These are phyloP conservation scores for Sugiyamaella qingdaonensis DNA, from an alignment of 805 yeast genomes.

Conservation along the genomic window DNA sequence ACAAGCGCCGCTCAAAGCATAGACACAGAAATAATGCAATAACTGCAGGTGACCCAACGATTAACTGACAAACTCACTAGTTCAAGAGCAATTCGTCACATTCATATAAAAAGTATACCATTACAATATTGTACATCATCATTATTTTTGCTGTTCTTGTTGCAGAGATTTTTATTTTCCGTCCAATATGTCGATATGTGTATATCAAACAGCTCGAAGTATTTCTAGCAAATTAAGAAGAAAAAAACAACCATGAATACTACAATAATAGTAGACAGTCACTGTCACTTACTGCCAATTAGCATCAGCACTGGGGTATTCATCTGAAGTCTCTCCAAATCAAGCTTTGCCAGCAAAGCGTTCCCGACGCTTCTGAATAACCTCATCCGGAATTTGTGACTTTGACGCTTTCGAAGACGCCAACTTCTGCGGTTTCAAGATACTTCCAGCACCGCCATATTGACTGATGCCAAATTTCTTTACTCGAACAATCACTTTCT, in stretches of 20 bases:
- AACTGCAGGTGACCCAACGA: neutral
- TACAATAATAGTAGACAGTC: too few species aligned
- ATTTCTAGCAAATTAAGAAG: too few species aligned
- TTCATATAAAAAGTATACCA: too few species aligned
- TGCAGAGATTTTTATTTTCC: too few species aligned
- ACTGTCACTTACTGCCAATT: neutral
- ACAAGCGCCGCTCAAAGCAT: neutral
- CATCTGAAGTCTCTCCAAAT: too few species aligned
- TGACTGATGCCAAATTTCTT: slow-evolving; percentile 64
- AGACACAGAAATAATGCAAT: neutral
- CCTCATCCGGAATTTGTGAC: slow-evolving; percentile 18
- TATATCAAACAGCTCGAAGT: too few species aligned
- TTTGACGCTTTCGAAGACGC: slow-evolving; percentile 7
- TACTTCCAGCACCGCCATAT: slow-evolving; percentile 5
- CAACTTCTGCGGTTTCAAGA: slow-evolving; percentile 1
- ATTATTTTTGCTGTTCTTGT: too few species aligned
- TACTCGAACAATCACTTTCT: slow-evolving; percentile 62
- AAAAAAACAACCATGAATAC: too few species aligned
- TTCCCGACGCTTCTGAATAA: slow-evolving; percentile 21
- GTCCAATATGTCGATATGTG: too few species aligned
- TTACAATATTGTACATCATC: too few species aligned
- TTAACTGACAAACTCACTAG: neutral
- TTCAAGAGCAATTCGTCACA: too few species aligned
- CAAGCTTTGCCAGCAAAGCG: slow-evolving; percentile 17
- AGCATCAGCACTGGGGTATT: neutral